Base-by-base conservation (phyloP, 768 basidiomycete genomes). In the Tephrocybe sp. region DNA sequence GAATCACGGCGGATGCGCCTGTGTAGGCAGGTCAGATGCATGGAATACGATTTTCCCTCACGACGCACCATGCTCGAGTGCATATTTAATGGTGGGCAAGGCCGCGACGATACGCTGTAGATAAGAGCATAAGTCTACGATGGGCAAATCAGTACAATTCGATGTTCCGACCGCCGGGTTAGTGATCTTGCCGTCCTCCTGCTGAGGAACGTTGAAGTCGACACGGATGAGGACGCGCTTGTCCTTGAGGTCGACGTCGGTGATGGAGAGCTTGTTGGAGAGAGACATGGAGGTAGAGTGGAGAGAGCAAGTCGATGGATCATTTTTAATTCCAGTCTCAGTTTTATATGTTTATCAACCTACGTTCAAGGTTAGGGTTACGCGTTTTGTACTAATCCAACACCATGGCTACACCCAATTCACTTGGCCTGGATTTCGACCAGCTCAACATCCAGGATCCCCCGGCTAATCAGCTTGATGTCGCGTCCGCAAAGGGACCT, bases 201-300 rank as follows among this genome's bases (percentile, higher is more conserved):
- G 81, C 72, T 92, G 86, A 54, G 93, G 93, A 52, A 96, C 93
- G 66, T 96, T 96, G 77, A 96, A 96, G 76, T 96, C 93, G 58
- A 95, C 94, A 59, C 92, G 89, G 64, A 96, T 90, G 64, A 96
- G 87, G 59, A 94, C 90, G 56, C 90, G 89, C 69, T 89, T 92
- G 62, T 76, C 87, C 58, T 82, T 83, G 78, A 98, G 84, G 59
- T 87, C 81, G 64, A 96, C 75, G 71, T 98, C 96, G 54, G 85
- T 89, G 72, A 98, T 91, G 54, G 89, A 80, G 58, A 98, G 82
- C 70, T 98, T 98, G 75, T 87, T 93, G 21, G 95, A 86, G 68
- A 98, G 87, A 51, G 94, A 97, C 95, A 98, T 86, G 64, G 70
- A 79, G 53, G 64, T 53, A 52, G 34, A 40, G 67, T 58, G 48